Evolutionary conservation across 2,329 filamentous ascomycete genomes (phyloP), one percentile per base, ranked within the genome.

Genomic region (Whalleya microplaca): DNA sequence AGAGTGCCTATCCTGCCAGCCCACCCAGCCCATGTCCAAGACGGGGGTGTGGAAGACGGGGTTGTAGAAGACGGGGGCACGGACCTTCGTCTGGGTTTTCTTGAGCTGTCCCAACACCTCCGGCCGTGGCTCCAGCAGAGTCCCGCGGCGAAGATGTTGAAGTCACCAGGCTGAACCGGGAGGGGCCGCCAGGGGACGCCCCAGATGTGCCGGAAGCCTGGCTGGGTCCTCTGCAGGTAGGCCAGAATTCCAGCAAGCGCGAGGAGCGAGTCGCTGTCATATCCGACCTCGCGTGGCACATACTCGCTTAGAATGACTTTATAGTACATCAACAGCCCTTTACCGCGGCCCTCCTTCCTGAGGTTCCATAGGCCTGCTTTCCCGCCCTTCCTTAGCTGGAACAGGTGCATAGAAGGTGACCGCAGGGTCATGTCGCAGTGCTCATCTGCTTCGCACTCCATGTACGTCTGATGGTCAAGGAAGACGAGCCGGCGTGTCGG

Each of bases 401-500:
- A 27, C 23, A 9, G 1, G 56, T 50, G 41, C 55, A 63, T 27
- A 59, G 50, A 21, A 57, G 42, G 23, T 16, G 55, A 45, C 19
- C 41, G 46, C 3, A 49, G 42, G 14, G 46, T 48, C 19, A 21
- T 18, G 14, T 50, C 27, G 12, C 41, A 18, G 20, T 46, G 21
- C 52, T 52, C 50, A 4, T 4, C 23, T 27, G 23, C 9, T 9
- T 9, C 23, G 23, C 62, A 62, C 42, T 64, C 55, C 18, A 64
- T 61, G 27, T 61, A 64, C 3, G 55, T 29, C 46, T 69, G 58
- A 4, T 69, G 50, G 3, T 70, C 63, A 0, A 68, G 67, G 53
- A 75, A 74, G n/a, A 72, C 62, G 7, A 74, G 59, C 16, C 67
- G 58, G 10, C 71, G 65, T 2, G 53, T 41, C 12, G 67, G 67